Conservation (phyloP, 2,329 filamentous ascomycete species). For the Colletotrichum ledebouriae region DNA sequence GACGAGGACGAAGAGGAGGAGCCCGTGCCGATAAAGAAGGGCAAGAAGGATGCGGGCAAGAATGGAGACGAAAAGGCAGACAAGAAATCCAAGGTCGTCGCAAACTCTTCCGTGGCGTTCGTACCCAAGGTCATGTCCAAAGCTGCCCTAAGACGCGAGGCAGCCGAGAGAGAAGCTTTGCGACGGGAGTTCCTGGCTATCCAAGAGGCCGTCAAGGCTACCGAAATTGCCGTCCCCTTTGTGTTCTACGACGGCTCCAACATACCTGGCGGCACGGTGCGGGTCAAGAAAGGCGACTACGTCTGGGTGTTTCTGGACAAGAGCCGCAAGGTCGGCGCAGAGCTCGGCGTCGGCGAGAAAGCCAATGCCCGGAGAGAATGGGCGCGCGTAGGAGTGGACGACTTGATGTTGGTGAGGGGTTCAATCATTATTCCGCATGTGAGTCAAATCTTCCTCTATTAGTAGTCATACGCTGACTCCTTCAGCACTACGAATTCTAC, state of each 20-base stretch:
- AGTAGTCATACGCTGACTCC: conserved; percentile 43
- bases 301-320: conserved; percentile 95
- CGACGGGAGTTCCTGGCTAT: conserved; percentile 85
- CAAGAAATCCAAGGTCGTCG: conserved; percentile 66
- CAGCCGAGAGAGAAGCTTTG: conserved; percentile 81
- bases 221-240: conserved; percentile 92
- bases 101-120: conserved; percentile 71
- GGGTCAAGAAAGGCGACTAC: conserved; percentile 92
- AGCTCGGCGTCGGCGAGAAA: conserved; percentile 79
- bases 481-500: conserved; percentile 95
- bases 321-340: conserved; percentile 89
- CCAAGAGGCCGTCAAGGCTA: conserved; percentile 88
- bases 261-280: conserved; percentile 84
- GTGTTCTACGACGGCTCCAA: conserved; percentile 97
- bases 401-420: conserved; percentile 91
- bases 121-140: conserved; percentile 79
- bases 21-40: conserved; percentile 35
- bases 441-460: conserved; percentile 56
- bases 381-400: conserved; percentile 94
- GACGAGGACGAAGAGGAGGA: conserved; percentile 72
- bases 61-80: conserved; percentile 44
- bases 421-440: conserved; percentile 95
- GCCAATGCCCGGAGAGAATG: conserved; percentile 82
- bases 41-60: conserved; percentile 44
- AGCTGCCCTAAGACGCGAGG: conserved; percentile 83